Conservation (phyloP, 345 rosid species). For the Melastoma malabathricum region DNA sequence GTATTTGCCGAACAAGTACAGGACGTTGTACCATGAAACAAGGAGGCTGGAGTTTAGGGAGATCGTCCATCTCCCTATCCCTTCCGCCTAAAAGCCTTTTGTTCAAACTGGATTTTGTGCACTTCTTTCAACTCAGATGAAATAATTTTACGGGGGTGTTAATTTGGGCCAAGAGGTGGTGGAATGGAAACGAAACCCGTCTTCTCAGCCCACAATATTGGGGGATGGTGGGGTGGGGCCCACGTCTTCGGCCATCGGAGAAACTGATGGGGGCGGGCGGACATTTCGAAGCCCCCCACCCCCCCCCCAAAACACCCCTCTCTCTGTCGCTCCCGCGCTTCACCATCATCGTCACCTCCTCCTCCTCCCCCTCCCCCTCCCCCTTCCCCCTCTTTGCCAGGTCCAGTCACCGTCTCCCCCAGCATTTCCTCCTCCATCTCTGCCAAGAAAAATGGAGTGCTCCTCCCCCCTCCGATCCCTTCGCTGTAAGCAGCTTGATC, state of each 20-base stretch:
- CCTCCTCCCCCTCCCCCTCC: no score
- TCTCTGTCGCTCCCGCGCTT: neutral
- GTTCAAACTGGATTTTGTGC: no score
- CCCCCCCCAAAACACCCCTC: neutral
- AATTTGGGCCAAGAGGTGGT: neutral
- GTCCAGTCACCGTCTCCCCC: no score
- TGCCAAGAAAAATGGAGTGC: slow-evolving; percentile 46
- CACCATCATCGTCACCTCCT: neutral
- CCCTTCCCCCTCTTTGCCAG: no score
- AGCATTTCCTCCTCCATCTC: slow-evolving; percentile 2
- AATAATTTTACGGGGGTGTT: neutral
- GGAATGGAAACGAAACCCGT: no score
- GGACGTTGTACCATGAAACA: slow-evolving; percentile 58
- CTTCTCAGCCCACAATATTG: no score
- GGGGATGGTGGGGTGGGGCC: no score
- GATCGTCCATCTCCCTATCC: slow-evolving; percentile 35
- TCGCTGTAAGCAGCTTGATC: slow-evolving; percentile 29
- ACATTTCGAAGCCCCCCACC: slow-evolving; percentile 16
- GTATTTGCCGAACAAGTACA: slow-evolving; percentile 83
- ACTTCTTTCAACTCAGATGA: neutral
- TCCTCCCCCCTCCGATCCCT: slow-evolving; percentile 53
- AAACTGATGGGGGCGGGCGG: slow-evolving; percentile 30
- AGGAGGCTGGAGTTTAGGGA: slow-evolving; percentile 67
- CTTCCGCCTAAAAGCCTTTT: no score
- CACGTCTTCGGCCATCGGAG: slow-evolving; percentile 7